These are phyloP conservation scores for Pseudofabraea citricarpa DNA, from an alignment of 2,329 filamentous ascomycete genomes.

Conservation along the genomic window DNA sequence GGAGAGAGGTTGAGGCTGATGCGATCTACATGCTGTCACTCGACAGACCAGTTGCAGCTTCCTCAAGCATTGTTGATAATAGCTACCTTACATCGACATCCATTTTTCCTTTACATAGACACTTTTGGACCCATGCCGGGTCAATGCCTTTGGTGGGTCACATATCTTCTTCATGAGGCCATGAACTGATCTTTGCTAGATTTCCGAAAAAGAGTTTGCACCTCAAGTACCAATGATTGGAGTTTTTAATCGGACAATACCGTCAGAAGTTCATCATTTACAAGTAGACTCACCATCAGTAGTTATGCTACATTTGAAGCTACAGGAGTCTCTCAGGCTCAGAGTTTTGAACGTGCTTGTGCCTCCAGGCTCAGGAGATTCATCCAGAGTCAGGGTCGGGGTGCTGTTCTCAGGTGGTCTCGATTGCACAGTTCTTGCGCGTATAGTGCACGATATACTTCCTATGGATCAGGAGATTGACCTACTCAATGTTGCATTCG, in stretches of 20 bases:
- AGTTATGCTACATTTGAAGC: conserved; percentile 43
- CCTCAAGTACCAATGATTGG: conserved; percentile 15
- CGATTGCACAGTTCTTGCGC: conserved; percentile 85
- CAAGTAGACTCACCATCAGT: conserved; percentile 45
- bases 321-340: conserved; percentile 57
- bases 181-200: too few relatives aligned
- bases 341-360: conserved; percentile 63
- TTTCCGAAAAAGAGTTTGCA: not conserved
- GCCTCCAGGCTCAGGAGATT: conserved; percentile 35
- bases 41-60: too few relatives aligned
- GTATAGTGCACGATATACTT: conserved; percentile 72
- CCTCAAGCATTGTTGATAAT: too few relatives aligned
- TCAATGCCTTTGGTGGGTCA: conserved; percentile 6
- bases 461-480: conserved; percentile 68
- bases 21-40: conserved; percentile 57
- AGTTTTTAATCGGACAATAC: conserved; percentile 31
- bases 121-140: conserved; percentile 8
- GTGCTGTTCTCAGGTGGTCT: conserved; percentile 91
- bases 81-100: conserved; percentile 1
- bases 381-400: conserved; percentile 53
- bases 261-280: conserved; percentile 25
- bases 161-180: not conserved
- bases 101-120: conserved; percentile 8
- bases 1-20: conserved; percentile 80
- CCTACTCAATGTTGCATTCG: conserved; percentile 92